Percentiles rank a stretch among this genome's conserved stretches.
Conservation (phyloP, 1,139 yeast genomes). For the Arxiozyma slooffiae region DNA sequence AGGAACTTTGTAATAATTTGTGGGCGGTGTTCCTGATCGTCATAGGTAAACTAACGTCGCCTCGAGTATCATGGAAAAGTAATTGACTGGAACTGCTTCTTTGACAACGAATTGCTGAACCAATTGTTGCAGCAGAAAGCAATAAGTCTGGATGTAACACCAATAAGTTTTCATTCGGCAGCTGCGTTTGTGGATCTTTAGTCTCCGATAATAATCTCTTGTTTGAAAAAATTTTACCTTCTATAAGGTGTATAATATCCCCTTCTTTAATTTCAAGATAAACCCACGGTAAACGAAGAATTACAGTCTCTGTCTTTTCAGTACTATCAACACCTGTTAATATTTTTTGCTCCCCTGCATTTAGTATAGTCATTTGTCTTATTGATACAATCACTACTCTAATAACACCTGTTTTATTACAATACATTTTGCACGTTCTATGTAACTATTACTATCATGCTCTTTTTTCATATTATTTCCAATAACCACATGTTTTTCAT, state of each 20-base stretch:
- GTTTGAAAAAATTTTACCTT: conserved; percentile 33
- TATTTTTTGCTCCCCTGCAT: conserved; percentile 38
- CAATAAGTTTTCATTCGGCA: conserved; percentile 48
- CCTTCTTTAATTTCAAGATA: conserved; percentile 35
- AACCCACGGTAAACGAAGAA: conserved; percentile 44
- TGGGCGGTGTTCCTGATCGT: conserved; percentile 76
- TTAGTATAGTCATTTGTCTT: conserved; percentile 30
- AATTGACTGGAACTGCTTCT: conserved; percentile 57
- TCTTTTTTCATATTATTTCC: neutral
- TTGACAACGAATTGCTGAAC: conserved; percentile 65
- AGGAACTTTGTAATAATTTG: conserved; percentile 61
- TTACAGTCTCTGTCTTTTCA: conserved; percentile 33
- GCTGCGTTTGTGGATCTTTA: conserved; percentile 38
- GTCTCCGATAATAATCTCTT: conserved; percentile 27
- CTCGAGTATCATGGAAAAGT: conserved; percentile 43
- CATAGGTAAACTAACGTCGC: conserved; percentile 48
- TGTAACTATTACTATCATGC: neutral
- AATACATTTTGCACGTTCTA: neutral
- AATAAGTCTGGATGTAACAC: conserved; percentile 78
- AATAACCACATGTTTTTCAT: neutral
- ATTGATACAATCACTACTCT: conserved; percentile 37
- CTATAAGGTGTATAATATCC: conserved; percentile 56
- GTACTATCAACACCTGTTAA: conserved; percentile 38
- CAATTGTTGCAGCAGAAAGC: conserved; percentile 70
- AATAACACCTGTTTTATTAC: neutral